Conservation (phyloP, 1,284 basidiomycete species). For the Cystobasidium pallidum region DNA sequence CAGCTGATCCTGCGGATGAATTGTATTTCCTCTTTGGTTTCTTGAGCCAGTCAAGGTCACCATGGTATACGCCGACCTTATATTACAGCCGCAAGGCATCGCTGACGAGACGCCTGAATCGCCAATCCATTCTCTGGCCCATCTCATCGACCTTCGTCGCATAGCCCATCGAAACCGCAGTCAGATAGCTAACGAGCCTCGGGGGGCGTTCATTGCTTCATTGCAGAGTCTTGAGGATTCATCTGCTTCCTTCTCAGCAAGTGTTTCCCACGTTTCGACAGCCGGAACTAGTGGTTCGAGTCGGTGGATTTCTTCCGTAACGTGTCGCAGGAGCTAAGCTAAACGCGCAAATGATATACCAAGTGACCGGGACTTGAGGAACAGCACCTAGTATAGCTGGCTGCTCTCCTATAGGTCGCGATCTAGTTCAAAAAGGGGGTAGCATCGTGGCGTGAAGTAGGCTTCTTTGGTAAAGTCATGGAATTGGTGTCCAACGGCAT, state of each 20-base stretch:
- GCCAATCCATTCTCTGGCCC: slow-evolving; percentile 19
- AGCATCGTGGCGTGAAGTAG: slow-evolving; percentile 23
- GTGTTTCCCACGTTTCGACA: slow-evolving; percentile 70
- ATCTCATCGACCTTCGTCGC: slow-evolving; percentile 30
- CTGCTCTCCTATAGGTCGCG: slow-evolving; percentile 17
- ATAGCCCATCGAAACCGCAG: slow-evolving; percentile 60
- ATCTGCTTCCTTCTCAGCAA: no score
- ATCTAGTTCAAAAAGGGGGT: slow-evolving; percentile 31
- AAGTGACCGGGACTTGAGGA: slow-evolving; percentile 1
- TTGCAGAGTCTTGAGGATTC: slow-evolving; percentile 47
- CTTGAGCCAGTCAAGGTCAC: background rate
- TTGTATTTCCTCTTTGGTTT: background rate
- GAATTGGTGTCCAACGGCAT: no score
- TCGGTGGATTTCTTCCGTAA: slow-evolving; percentile 38
- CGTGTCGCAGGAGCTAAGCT: slow-evolving; percentile 23
- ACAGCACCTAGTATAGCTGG: slow-evolving; percentile 30
- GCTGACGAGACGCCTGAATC: slow-evolving; percentile 10
- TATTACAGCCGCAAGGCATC: slow-evolving; percentile 30
- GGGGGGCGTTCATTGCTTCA: slow-evolving; percentile 52
- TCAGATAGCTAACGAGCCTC: slow-evolving; percentile 57
- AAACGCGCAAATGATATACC: slow-evolving; percentile 5
- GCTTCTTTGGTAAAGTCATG: no score
- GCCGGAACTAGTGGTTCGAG: no score
- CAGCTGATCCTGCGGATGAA: background rate
- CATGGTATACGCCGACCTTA: slow-evolving; percentile 11